phyloP scores from a whole-genome alignment of 2,329 filamentous ascomycete genomes.

The Calonectria montana region DNA sequence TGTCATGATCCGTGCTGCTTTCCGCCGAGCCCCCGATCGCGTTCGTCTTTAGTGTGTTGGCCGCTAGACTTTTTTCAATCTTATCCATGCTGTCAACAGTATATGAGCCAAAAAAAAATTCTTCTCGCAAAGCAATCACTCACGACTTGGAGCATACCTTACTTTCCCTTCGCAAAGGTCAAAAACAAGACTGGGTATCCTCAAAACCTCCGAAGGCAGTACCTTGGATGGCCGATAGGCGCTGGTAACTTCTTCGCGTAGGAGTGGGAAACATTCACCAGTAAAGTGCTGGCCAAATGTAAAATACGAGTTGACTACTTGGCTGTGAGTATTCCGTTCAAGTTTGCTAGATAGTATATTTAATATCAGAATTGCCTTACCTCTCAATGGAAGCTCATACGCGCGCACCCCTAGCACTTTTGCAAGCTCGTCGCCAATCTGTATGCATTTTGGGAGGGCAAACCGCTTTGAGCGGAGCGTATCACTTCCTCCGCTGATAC shows the following conservation, averaged over 20 bases:
- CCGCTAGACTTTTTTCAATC: conserved; percentile 38
- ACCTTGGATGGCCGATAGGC: conserved; percentile 37
- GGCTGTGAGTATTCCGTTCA: conserved; percentile 26
- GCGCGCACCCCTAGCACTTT: conserved; percentile 37
- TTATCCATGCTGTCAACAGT: conserved; percentile 33
- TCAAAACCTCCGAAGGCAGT: conserved; percentile 35
- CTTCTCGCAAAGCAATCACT: neutral
- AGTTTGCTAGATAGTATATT: neutral
- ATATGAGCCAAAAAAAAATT: conserved; percentile 24
- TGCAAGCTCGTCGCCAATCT: conserved; percentile 41
- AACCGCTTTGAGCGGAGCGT: conserved; percentile 41
- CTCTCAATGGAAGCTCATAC: conserved; percentile 42
- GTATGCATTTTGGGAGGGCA: conserved; percentile 41
- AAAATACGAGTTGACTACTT: conserved; percentile 40
- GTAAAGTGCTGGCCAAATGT: conserved; percentile 43
- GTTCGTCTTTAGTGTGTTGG: conserved; percentile 30
- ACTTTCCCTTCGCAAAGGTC: conserved; percentile 39
- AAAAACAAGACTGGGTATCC: conserved; percentile 39
- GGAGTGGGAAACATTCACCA: conserved; percentile 39
- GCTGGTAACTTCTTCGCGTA: conserved; percentile 36
- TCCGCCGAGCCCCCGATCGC: conserved; percentile 30
- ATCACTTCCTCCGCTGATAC: conserved; percentile 40
- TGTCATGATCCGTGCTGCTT: conserved; percentile 37
- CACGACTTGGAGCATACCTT: conserved; percentile 28
- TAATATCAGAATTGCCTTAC: conserved; percentile 27